These are phyloP conservation scores for Curvularia sp. DNA, from an alignment of 2,329 filamentous ascomycete genomes.

Conservation along the genomic window DNA sequence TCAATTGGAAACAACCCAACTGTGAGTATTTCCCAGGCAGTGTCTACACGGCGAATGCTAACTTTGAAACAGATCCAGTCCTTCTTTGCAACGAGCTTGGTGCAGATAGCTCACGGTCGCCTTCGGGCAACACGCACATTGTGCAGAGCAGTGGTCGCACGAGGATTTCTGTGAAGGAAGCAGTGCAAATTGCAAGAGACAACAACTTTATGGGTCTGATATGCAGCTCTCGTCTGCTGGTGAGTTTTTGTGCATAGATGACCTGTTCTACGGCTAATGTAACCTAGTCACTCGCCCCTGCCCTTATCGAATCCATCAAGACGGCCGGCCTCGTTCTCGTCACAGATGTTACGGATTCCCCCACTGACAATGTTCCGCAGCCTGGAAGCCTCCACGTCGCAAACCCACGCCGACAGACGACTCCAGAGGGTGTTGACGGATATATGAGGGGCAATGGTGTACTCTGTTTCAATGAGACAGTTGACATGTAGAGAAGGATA, in stretches of 20 bases:
- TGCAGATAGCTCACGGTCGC: constrained; percentile 58
- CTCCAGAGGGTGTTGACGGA: constrained; percentile 84
- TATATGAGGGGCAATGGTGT: constrained; percentile 86
- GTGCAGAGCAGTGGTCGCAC: constrained; percentile 71
- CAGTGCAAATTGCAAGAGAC: constrained; percentile 87
- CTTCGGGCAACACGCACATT: constrained; percentile 47
- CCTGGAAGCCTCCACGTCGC: constrained; percentile 52
- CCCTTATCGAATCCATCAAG: constrained; percentile 91
- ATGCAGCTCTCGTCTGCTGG: constrained; percentile 84
- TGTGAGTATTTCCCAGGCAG: constrained; percentile 61
- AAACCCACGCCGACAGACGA: constrained; percentile 53
- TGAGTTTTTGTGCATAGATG: constrained; percentile 57
- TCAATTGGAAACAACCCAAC: constrained; percentile 99
- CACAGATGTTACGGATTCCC: constrained; percentile 76
- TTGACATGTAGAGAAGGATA: constrained; percentile 57
- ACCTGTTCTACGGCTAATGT: constrained; percentile 10
- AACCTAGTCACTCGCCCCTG: constrained; percentile 84
- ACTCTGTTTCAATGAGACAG: constrained; percentile 89
- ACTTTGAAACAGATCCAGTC: constrained; percentile 70
- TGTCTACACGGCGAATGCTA: constrained; percentile 11
- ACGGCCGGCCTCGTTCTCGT: constrained; percentile 91
- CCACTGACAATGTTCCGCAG: constrained; percentile 45
- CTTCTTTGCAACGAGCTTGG: constrained; percentile 94
- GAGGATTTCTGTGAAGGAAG: constrained; percentile 90
- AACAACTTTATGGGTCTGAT: constrained; percentile 99